Base-by-base conservation (phyloP, 306 rosid species). In the Ceratonia siliqua region DNA sequence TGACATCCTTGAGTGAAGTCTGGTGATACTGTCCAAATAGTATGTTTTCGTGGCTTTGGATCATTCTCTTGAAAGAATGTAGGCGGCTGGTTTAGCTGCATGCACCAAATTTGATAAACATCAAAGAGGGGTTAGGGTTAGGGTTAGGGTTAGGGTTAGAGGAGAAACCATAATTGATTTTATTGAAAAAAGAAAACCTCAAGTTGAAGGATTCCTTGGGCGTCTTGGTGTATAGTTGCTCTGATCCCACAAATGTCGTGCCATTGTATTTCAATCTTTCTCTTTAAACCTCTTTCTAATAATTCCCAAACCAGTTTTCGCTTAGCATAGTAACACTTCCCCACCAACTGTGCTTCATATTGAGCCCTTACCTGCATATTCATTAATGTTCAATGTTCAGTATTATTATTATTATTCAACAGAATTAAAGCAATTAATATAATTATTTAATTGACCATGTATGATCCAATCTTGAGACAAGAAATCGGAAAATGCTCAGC, bases 231-330 rank as follows among this genome's bases (percentile, higher is more conserved):
- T 4, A 68, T 52, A 8, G 35, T n/a, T 4, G 78, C 84, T 64
- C 79, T 63, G 24, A 84, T 67, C 1, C 74, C 71, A 35, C 39
- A 2, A 58, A 87, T 73, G 38, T 70, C n/a, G 0, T 22, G 9
- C 90, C 88, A 84, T 1, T 17, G 72, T 7, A 87, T 42, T 59
- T 79, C 85, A 41, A 87, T 76, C 81, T 79, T 84, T 58, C 46
- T 64, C 72, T 75, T 81, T 54, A 75, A 45, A 17, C 68, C 36
- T 4, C 10, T n/a, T 4, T 69, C 74, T n/a, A 82, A 10, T 36
- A 82, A 79, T 57, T 87, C 86, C 90, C 88, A 87, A 11, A 70
- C 84, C 64, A 87, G 6, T 25, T 69, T 76, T 75, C 66, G 30
- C 75, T 58, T 84, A 0, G 72, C 71, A 35, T 55, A 87, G 46